Evolutionary conservation across 1,139 yeast genomes (phyloP).

Genomic region (Yamadazyma oceani): DNA sequence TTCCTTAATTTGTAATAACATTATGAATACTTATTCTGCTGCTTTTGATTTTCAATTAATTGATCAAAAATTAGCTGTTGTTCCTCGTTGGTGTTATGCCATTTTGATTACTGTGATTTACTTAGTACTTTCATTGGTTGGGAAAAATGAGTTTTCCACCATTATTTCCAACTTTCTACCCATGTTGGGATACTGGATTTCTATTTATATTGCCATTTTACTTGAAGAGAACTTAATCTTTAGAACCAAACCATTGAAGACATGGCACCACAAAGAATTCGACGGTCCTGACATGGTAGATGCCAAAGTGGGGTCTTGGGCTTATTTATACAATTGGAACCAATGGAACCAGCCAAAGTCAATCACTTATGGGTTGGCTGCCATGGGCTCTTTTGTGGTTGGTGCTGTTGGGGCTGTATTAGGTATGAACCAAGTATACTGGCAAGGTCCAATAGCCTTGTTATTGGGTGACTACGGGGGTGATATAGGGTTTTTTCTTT

Average conservation of each 20-base stretch:
- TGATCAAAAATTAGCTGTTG: conserved; percentile 56
- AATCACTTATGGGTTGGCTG: conserved; percentile 66
- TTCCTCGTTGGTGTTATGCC: conserved; percentile 84
- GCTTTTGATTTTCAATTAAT: conserved; percentile 78
- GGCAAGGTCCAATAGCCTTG: conserved; percentile 69
- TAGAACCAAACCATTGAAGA: conserved; percentile 51
- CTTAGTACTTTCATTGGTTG: conserved; percentile 71
- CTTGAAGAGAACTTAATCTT: conserved; percentile 76
- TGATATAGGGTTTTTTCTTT: conserved; percentile 80
- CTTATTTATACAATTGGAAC: conserved; percentile 54
- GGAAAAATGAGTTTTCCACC: conserved; percentile 70
- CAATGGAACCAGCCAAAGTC: conserved; percentile 59
- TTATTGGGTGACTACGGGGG: conserved; percentile 61
- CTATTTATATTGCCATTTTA: conserved; percentile 72
- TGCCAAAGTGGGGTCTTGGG: conserved; percentile 6
- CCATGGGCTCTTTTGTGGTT: conserved; percentile 54
- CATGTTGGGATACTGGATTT: conserved; percentile 93
- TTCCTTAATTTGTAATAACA: conserved; percentile 38
- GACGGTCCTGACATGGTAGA: conserved; percentile 8
- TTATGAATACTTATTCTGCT: conserved; percentile 74
- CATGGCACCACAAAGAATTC: conserved; percentile 57
- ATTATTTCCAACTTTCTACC: conserved; percentile 88
- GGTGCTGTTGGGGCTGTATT: conserved; percentile 77
- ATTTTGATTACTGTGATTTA: conserved; percentile 63
- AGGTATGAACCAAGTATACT: conserved; percentile 83